Base-by-base conservation (phyloP, 2,329 filamentous ascomycete species). In the Penicillium olsonii region DNA sequence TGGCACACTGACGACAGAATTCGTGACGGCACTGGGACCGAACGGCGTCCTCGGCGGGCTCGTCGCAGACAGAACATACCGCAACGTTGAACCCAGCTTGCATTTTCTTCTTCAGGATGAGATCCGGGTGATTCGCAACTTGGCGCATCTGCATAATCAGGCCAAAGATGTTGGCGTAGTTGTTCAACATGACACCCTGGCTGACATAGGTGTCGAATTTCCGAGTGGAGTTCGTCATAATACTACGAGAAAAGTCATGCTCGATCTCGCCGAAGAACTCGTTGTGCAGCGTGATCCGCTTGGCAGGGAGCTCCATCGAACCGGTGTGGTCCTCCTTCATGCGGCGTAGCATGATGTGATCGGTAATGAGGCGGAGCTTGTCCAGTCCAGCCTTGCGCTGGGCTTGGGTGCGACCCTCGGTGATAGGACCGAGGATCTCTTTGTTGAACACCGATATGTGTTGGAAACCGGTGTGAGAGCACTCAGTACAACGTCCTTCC, bases 121-220 rank as follows among this genome's bases (percentile, higher is more conserved):
- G 74, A 72, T 99, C 94, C 0, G 94, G 94, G 67, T 99, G 94
- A 59, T 99, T 94, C 7, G 94, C 91, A 20, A 96, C 90, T 74
- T 99, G 94, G 47, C 94, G 87, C 92, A 99, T 97, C 71, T 96
- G 92, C 90, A 97, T 97, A 66, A 99, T 96, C 47, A 99, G 81
- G 66, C 92, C 92, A 64, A 99, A 99, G 57, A 99, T 97, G 69
- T 99, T 99, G 75, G 94, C 94, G 61, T 97, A 97, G 68, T 96
- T 96, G 78, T 97, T 91, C 53, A 99, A 81, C 71, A 99, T 84
- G 17, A 97, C 92, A 75, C 91, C 92, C 56, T 91, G 89, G 15
- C 90, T 87, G 31, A 97, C 94, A 59, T 97, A 99, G 0, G 92
- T 97, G 65, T 97, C 90, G 59, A 97, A 99, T 62, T 91, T 86